Base-by-base conservation (phyloP, 2,329 filamentous ascomycete genomes). In the Fusarium sp. region DNA sequence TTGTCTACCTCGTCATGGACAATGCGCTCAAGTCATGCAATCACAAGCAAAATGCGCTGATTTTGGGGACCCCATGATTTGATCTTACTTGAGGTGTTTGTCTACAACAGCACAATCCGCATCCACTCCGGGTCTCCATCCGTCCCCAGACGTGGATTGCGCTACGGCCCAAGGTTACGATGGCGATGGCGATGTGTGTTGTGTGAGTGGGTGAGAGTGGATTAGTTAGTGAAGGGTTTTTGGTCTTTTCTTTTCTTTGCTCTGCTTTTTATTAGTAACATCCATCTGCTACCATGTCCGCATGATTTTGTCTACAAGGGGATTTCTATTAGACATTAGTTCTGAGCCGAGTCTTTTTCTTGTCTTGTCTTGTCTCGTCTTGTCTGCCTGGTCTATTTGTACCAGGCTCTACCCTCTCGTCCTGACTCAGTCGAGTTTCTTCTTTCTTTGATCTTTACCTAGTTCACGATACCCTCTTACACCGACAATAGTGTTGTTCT, bases 131-230 rank as follows among this genome's bases (percentile, higher is more conserved):
- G 75, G 69, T 72, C 67, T 70, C 74, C 72, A 76, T 77, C 75
- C 75, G 54, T 43, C 72, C 72, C 72, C 72, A 74, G 72, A 74
- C 72, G 67, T 74, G 67, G 73, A 73, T 77, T 77, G 64, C 67
- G 23, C 56, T 59, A 59, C 56, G 56, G 42, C 19, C 19, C 42
- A 59, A 59, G 70, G 71, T 69, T 66, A 63, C 50, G 71, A 74
- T 74, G 53, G 47, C 32, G 60, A 67, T 53, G 62, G 32, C 15
- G 56, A 59, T 50, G 38, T 23, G 32, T 67, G 62, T 67, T 64
- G 61, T 74, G 61, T 69, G 69, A 67, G 60, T 64, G 69, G 63
- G 54, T 61, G 49, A 57, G 42, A 50, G 56, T 59, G 56, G 56
- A 32, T 42, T 54, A 54, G 33, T 54, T 59, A 63, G 63, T 67